A percentile compares a stretch with the other conserved stretches of the same genome.
Conservation (phyloP, 2,329 filamentous ascomycete genomes). For the Fusarium buharicum region DNA sequence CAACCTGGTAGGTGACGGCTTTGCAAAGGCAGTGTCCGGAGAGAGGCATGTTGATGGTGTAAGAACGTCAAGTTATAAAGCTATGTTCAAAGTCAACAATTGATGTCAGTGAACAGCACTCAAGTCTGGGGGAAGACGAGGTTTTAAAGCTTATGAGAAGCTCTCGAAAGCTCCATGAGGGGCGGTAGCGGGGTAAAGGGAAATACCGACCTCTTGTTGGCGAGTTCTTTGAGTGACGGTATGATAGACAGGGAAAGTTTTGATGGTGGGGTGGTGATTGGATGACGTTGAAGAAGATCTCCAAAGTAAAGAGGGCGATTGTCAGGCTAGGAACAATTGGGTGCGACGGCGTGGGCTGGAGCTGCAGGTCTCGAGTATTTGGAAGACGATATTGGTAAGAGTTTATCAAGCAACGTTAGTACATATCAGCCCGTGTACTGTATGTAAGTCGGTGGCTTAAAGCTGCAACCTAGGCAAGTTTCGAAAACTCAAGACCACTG, state of each 20-base stretch:
- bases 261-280: constrained; percentile 44
- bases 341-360: too few species aligned
- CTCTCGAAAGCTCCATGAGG: constrained; percentile 42
- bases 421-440: neutral
- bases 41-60: constrained; percentile 66
- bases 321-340: constrained; percentile 30
- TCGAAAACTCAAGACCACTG: neutral
- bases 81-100: constrained; percentile 15
- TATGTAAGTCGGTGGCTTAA: neutral
- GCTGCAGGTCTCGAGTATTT: constrained; percentile 23
- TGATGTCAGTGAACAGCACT: constrained; percentile 1
- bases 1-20: constrained; percentile 73
- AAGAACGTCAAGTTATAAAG: neutral
- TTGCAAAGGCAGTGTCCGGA: constrained; percentile 78
- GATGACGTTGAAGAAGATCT: constrained; percentile 46
- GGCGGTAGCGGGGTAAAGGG: constrained; percentile 46
- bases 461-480: neutral
- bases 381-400: constrained; percentile 1
- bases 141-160: constrained; percentile 28
- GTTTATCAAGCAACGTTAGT: neutral
- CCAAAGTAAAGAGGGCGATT: constrained; percentile 11
- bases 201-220: constrained; percentile 27
- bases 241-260: constrained; percentile 28
- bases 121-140: constrained; percentile 1
- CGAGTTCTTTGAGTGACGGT: constrained; percentile 28